These are phyloP conservation scores for Pyracantha coccinea DNA, from an alignment of 331 rosid species.

Conservation along the genomic window DNA sequence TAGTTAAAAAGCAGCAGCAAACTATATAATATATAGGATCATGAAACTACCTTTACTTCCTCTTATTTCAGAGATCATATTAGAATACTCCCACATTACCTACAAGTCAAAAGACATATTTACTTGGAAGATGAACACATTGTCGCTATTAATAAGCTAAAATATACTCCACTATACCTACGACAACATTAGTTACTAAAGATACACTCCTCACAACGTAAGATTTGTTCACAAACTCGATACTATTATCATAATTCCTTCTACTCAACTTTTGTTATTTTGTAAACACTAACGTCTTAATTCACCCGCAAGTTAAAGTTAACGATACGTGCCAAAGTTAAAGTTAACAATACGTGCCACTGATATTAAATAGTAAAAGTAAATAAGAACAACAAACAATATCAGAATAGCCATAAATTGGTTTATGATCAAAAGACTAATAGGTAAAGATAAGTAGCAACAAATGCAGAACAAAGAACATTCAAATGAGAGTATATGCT, in stretches of 20 bases:
- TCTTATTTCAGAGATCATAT: constrained; percentile 99
- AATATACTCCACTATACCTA: constrained; percentile 41
- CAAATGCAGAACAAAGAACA: neutral
- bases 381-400: neutral
- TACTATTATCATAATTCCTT: neutral
- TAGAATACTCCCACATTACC: constrained; percentile 98
- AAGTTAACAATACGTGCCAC: neutral
- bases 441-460: neutral
- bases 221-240: constrained; percentile 6
- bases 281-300: neutral
- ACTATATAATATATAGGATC: constrained; percentile 66
- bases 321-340: neutral
- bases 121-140: constrained; percentile 93
- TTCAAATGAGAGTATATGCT: neutral
- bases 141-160: constrained; percentile 64
- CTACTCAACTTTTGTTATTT: too few species aligned
- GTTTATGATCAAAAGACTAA: neutral
- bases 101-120: constrained; percentile 98
- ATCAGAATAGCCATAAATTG: neutral
- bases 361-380: neutral
- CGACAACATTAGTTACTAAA: constrained; percentile 19
- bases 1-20: constrained; percentile 44
- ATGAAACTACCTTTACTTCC: constrained; percentile 99
- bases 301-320: neutral
- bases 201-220: constrained; percentile 12